These are phyloP conservation scores for Crithidia fasciculata DNA, from an alignment of 208 protist genomes.

Conservation along the genomic window DNA sequence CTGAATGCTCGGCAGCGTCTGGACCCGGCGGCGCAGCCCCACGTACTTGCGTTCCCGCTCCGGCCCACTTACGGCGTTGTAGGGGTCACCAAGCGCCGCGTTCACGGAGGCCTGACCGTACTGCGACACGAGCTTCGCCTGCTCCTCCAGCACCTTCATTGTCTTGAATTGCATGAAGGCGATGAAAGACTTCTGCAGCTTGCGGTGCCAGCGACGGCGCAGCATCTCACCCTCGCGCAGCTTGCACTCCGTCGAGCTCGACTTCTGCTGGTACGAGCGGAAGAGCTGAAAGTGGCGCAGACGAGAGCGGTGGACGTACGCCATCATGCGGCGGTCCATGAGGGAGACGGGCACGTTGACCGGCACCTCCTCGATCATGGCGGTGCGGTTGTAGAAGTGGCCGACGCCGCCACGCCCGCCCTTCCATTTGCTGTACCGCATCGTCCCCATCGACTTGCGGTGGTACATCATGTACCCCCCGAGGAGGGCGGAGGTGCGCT, in stretches of 20 bases:
- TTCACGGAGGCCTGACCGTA: constrained; percentile 91
- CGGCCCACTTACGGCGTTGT: constrained; percentile 20
- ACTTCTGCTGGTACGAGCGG: constrained; percentile 90
- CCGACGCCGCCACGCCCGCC: constrained; percentile 77
- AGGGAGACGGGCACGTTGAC: constrained; percentile 73
- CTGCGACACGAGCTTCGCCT: constrained; percentile 81
- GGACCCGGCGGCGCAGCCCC: constrained; percentile 62
- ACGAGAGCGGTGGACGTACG: constrained; percentile 86
- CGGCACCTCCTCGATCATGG: constrained; percentile 82
- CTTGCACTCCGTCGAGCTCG: constrained; percentile 86
- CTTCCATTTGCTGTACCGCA: constrained; percentile 88
- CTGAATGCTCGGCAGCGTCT: constrained; percentile 67
- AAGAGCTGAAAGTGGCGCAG: constrained; percentile 89
- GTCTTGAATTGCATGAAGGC: constrained; percentile 92
- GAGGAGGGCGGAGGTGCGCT: constrained; percentile 37
- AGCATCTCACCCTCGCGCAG: constrained; percentile 88
- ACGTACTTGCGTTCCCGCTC: constrained; percentile 54
- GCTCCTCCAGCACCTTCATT: constrained; percentile 91
- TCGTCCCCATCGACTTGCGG: constrained; percentile 83
- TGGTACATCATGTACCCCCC: constrained; percentile 93
- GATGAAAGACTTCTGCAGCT: constrained; percentile 90
- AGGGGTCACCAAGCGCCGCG: constrained; percentile 79
- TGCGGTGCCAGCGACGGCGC: constrained; percentile 79
- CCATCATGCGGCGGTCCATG: constrained; percentile 87
- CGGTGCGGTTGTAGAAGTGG: constrained; percentile 89